A percentile compares a stretch with the other conserved stretches of the same genome.
Conservation (phyloP, 768 basidiomycete genomes). For the Tulasnella sp. region DNA sequence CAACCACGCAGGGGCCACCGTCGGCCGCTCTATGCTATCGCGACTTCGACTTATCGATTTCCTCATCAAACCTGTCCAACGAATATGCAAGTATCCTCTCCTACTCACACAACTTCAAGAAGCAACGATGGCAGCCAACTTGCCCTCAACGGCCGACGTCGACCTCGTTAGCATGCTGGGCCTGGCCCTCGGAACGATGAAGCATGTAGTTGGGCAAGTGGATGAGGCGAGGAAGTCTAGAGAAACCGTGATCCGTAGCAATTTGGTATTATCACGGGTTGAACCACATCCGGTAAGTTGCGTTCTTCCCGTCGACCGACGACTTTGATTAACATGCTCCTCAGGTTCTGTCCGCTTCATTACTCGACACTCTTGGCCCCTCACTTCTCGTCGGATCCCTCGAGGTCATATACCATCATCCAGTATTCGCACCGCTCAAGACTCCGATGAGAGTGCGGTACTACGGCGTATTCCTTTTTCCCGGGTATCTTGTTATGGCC, state of each 20-base stretch:
- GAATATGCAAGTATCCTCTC: slow-evolving; percentile 91
- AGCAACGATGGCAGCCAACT: not conserved
- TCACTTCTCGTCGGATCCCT: slow-evolving; percentile 78
- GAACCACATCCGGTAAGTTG: slow-evolving; percentile 27
- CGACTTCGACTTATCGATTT: slow-evolving; percentile 54
- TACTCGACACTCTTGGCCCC: slow-evolving; percentile 58
- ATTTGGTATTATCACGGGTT: slow-evolving; percentile 62
- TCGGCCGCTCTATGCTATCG: slow-evolving; percentile 22
- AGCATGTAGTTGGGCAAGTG: slow-evolving; percentile 64
- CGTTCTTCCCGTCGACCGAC: not conserved
- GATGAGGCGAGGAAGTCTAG: slow-evolving; percentile 69
- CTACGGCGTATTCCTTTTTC: slow-evolving; percentile 82
- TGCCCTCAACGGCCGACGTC: slow-evolving; percentile 1
- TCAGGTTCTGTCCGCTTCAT: slow-evolving; percentile 19
- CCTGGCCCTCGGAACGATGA: slow-evolving; percentile 54
- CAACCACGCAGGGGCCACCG: slow-evolving; percentile 27
- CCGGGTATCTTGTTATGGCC: slow-evolving; percentile 74
- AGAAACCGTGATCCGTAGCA: slow-evolving; percentile 57
- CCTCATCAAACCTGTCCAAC: slow-evolving; percentile 93
- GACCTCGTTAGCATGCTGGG: not conserved
- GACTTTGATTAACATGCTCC: not conserved
- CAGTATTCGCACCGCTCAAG: slow-evolving; percentile 40
- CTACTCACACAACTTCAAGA: slow-evolving; percentile 63
- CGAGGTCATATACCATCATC: slow-evolving; percentile 73
- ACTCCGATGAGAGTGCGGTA: slow-evolving; percentile 68